Evolutionary conservation across 345 rosid genomes (phyloP).

Genomic region (Kernera saxatilis): DNA sequence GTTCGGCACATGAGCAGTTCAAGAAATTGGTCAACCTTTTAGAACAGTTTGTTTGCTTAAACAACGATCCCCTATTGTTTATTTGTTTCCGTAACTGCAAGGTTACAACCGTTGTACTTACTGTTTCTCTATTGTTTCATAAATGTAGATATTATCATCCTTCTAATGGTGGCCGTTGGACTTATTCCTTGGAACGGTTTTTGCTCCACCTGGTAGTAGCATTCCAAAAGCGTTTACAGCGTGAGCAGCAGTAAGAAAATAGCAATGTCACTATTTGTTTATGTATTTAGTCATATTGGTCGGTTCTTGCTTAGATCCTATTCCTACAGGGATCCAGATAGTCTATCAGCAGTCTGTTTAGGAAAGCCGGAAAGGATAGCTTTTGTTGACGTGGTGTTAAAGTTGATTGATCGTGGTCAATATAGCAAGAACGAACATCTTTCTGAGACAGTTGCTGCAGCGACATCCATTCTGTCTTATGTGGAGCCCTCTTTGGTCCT

Average conservation of each 20-base stretch:
- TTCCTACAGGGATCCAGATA: slow-evolving; percentile 48
- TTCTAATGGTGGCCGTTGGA: slow-evolving; percentile 99
- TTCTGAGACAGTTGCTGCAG: slow-evolving; percentile 95
- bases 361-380: slow-evolving; percentile 66
- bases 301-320: slow-evolving; percentile 29
- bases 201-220: slow-evolving; percentile 68
- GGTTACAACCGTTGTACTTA: slow-evolving; percentile 3
- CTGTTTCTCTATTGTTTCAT: slow-evolving; percentile 16
- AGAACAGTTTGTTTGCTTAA: slow-evolving; percentile 76
- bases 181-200: slow-evolving; percentile 88
- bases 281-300: slow-evolving; percentile 22
- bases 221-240: slow-evolving; percentile 88
- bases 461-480: slow-evolving; percentile 86
- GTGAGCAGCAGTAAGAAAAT: slow-evolving; percentile 74
- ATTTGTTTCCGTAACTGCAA: slow-evolving; percentile 1
- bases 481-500: slow-evolving; percentile 96
- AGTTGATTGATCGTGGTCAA: slow-evolving; percentile 94
- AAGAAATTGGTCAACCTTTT: slow-evolving; percentile 93
- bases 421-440: slow-evolving; percentile 98
- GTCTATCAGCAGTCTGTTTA: slow-evolving; percentile 40
- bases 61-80: not conserved
- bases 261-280: slow-evolving; percentile 6
- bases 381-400: slow-evolving; percentile 70
- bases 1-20: slow-evolving; percentile 65
- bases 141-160: slow-evolving; percentile 87